phyloP scores from a whole-genome alignment of 2,329 filamentous ascomycete genomes.

The Fusarium ambrosium region DNA sequence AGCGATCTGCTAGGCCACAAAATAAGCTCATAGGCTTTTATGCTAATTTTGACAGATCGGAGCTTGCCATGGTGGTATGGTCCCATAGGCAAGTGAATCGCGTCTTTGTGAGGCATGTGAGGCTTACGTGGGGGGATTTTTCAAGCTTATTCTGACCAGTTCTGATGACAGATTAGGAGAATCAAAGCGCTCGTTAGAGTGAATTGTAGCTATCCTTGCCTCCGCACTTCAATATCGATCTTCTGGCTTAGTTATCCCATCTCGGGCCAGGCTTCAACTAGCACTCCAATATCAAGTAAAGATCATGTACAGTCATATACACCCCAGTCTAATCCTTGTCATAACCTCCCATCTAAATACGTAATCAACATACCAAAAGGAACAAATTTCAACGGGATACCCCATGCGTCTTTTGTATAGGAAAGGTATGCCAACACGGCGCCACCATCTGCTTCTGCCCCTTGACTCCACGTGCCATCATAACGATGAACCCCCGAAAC shows the following conservation, averaged over 20 bases:
- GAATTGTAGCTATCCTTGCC: background rate
- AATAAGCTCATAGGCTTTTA: slow-evolving; percentile 38
- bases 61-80: background rate
- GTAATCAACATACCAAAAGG: background rate
- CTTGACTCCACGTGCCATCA: too few relatives aligned
- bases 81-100: slow-evolving; percentile 2
- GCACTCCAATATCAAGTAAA: background rate
- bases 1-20: slow-evolving; percentile 19
- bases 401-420: background rate
- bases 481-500: background rate
- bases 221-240: background rate
- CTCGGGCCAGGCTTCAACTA: too few relatives aligned
- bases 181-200: background rate
- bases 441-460: too few relatives aligned
- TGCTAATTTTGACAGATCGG: slow-evolving; percentile 14
- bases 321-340: background rate
- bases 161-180: background rate
- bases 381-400: background rate
- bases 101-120: background rate
- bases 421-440: background rate
- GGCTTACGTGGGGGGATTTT: slow-evolving; percentile 2
- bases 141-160: background rate
- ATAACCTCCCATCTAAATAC: background rate
- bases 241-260: too few relatives aligned
- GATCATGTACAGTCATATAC: background rate